Base-by-base conservation (phyloP, 768 basidiomycete genomes). In the Lepiota venenata region DNA sequence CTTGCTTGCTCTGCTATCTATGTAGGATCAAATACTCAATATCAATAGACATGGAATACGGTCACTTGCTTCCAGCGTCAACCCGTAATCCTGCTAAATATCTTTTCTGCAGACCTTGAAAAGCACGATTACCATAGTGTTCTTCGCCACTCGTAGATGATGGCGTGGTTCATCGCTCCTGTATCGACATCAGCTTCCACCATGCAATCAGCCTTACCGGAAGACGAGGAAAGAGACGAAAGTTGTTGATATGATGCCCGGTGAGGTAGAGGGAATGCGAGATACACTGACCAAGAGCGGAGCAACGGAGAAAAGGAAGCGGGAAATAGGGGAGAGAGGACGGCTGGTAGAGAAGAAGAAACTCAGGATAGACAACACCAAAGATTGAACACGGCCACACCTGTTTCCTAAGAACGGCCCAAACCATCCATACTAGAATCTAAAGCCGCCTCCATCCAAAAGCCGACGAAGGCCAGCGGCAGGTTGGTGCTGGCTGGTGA, bases 241-340 rank as follows among this genome's bases (percentile, higher is more conserved):
- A 12, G 87, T 84, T 3, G 65, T 77, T 38, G 82, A 88, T 63
- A 63, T 83, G 53, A 72, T 66, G 51, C 82, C 85, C 3, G 87
- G 90, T n/a, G 86, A 88, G 62, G 71, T 85, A 14, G 91, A 92
- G 63, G 91, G 91, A 2, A 87, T 91, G 85, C 76, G 71, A 14
- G 74, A 4, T 67, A 64, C 52, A 61, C 25, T 20, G 42, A 48
- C 66, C 25, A 67, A 52, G 2, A 86, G 84, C 62, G 71, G 83
- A 51, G 83, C 84, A 16, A 74, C 80, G 75, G 84, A 86, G 68
- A 91, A 90, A 70, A 74, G 88, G 62, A 88, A 87, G 66, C 73
- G 84, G 55, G 86, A 90, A 53, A 60, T 89, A 1, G 89, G 89
- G 64, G 86, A 88, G 61, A 72, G 89, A 60, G 68, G 78, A 50